Evolutionary conservation across 2,329 filamentous ascomycete genomes (phyloP).

Genomic region (Didymella keratinophila): DNA sequence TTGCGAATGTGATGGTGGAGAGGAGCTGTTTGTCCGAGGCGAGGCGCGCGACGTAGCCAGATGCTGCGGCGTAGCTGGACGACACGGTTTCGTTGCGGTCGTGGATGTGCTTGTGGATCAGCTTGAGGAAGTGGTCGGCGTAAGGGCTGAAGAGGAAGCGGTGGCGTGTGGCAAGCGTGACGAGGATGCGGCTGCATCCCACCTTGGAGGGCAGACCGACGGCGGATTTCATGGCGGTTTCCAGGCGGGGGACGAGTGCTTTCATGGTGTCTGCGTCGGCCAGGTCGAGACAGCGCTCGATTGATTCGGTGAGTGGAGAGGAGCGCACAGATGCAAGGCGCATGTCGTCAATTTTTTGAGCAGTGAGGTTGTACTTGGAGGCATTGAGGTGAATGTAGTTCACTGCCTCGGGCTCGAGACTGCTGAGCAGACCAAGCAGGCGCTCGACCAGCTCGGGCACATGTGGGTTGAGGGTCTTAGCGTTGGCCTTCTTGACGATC

Average conservation of each 20-base stretch:
- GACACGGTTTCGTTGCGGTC: constrained; percentile 95
- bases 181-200: constrained; percentile 84
- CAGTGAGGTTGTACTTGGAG: constrained; percentile 80
- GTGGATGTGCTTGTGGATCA: constrained; percentile 81
- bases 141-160: constrained; percentile 77
- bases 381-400: constrained; percentile 94
- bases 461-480: constrained; percentile 79
- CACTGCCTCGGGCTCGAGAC: constrained; percentile 85
- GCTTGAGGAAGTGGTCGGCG: constrained; percentile 76
- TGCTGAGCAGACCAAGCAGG: constrained; percentile 82
- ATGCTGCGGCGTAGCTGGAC: constrained; percentile 83
- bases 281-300: constrained; percentile 86
- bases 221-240: constrained; percentile 81
- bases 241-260: constrained; percentile 73
- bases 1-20: constrained; percentile 62
- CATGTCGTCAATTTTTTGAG: constrained; percentile 89
- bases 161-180: constrained; percentile 83
- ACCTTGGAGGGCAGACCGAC: constrained; percentile 95
- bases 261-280: constrained; percentile 81
- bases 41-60: constrained; percentile 80
- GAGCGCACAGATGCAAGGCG: constrained; percentile 81
- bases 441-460: constrained; percentile 82
- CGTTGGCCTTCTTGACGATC: constrained; percentile 84
- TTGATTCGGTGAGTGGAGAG: constrained; percentile 90
- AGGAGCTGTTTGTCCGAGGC: constrained; percentile 67